Evolutionary conservation across 495 filamentous ascomycete species (phyloP), one percentile per base, ranked within the genome.

Genomic region (Hypoxylon rickii): DNA sequence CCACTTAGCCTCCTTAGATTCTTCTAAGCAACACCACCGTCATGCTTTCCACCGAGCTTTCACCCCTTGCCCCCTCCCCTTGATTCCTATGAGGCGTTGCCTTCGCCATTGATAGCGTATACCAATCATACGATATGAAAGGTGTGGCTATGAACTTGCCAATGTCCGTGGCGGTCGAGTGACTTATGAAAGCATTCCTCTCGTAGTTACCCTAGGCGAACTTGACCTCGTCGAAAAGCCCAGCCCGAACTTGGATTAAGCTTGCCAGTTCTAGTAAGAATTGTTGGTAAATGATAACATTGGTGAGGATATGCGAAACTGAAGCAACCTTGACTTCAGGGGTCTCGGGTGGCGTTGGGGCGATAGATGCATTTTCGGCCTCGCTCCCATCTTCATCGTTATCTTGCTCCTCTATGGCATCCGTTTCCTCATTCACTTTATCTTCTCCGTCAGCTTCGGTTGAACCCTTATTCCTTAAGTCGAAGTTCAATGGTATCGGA

Each of bases 191-290:
- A n/a, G 24, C 24, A 10, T 31, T 31, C 26, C 26, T 11, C 26
- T 31, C 26, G 5, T 31, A 31, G n/a, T 11, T 36, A 22, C 10
- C 24, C 44, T 64, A 86, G 26, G 70, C 76, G 76, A 86, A 91
- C 47, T 80, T 84, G 7, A 96, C 88, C 70, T 98, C 94, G 33
- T 84, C 86, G 74, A 97, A 96, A 32, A 97, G 63, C 42, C 86
- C 88, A 2, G 90, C 89, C 44, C 94, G 78, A 8, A 92, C 87
- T 64, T 97, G 90, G 44, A 96, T 81, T 63, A 96, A 71, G 7
- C 92, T 93, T 2, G 90, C 86, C 29, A 97, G 68, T 73, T 98
- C 94, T 36, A 97, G 75, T 4, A 96, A 71, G 68, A 98, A 98
- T 58, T 95, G 89, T 68, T 89, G 87, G 57, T 88, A 73, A 44